These are phyloP conservation scores for Suillus luteus DNA, from an alignment of 768 basidiomycete genomes.

Conservation along the genomic window DNA sequence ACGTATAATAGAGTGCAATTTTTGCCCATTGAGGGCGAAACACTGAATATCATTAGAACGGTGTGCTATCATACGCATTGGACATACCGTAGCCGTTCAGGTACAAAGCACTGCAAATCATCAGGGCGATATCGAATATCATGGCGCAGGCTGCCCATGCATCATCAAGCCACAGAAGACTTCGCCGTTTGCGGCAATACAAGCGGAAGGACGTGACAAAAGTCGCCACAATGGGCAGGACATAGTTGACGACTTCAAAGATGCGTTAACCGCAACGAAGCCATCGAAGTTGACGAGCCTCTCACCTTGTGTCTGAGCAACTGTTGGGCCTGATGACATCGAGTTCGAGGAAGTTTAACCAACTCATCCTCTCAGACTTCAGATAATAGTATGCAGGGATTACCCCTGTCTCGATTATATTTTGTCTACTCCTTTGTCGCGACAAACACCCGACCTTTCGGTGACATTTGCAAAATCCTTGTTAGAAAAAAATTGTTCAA, in stretches of 20 bases:
- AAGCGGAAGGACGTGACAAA: not conserved
- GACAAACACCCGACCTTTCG: not conserved
- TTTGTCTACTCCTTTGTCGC: not conserved
- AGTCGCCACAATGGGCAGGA: not conserved
- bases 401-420: not conserved
- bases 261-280: not conserved
- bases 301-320: not conserved
- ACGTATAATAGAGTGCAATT: not conserved
- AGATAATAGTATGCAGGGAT: not conserved
- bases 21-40: not conserved
- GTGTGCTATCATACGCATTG: not conserved
- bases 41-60: not conserved
- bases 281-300: not conserved
- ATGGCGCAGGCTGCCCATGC: not conserved
- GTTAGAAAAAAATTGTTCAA: not conserved
- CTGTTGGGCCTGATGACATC: not conserved
- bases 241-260: not conserved
- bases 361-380: not conserved
- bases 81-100: not conserved
- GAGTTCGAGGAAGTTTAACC: not conserved
- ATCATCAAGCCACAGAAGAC: not conserved
- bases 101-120: not conserved
- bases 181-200: not conserved
- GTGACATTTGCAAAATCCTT: not conserved
- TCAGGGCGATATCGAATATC: not conserved